These are phyloP conservation scores for Lentinula guzmanii DNA, from an alignment of 768 basidiomycete genomes.

Conservation along the genomic window DNA sequence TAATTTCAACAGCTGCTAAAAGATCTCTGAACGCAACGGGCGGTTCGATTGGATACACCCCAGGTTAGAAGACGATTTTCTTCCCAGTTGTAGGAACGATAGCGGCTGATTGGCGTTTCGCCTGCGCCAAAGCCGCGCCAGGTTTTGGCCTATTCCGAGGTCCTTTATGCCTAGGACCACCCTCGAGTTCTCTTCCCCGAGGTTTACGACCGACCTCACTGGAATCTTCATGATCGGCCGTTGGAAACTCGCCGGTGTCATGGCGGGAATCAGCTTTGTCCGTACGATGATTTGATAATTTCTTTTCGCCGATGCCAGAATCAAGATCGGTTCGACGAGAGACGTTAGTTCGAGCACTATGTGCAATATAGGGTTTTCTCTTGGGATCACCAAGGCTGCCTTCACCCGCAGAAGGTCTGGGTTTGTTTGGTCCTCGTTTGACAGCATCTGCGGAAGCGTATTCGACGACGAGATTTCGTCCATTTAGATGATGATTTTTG, in stretches of 20 bases:
- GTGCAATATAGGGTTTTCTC: not conserved
- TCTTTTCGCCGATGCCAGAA: not conserved
- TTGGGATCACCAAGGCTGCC: not conserved
- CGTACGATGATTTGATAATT: not conserved
- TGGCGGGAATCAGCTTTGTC: not conserved
- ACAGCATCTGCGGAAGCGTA: constrained; percentile 89
- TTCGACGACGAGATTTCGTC: constrained; percentile 81
- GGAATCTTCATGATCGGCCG: not conserved
- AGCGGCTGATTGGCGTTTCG: constrained; percentile 69
- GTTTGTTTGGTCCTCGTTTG: constrained; percentile 63
- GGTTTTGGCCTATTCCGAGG: constrained; percentile 55
- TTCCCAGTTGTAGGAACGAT: constrained; percentile 52
- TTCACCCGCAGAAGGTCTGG: constrained; percentile 11
- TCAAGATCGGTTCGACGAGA: not conserved
- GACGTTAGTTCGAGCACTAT: not conserved
- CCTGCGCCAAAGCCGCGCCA: constrained; percentile 74
- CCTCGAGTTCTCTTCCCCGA: not conserved
- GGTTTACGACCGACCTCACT: not conserved
- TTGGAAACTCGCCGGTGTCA: no score
- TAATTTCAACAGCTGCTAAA: no score
- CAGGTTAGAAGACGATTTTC: constrained; percentile 58
- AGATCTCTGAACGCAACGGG: no score
- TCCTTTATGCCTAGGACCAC: constrained; percentile 19
- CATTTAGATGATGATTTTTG: constrained; percentile 79
- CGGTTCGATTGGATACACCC: no score